These are phyloP conservation scores for Chaetomium fimeti DNA, from an alignment of 495 filamentous ascomycete species.

Conservation along the genomic window DNA sequence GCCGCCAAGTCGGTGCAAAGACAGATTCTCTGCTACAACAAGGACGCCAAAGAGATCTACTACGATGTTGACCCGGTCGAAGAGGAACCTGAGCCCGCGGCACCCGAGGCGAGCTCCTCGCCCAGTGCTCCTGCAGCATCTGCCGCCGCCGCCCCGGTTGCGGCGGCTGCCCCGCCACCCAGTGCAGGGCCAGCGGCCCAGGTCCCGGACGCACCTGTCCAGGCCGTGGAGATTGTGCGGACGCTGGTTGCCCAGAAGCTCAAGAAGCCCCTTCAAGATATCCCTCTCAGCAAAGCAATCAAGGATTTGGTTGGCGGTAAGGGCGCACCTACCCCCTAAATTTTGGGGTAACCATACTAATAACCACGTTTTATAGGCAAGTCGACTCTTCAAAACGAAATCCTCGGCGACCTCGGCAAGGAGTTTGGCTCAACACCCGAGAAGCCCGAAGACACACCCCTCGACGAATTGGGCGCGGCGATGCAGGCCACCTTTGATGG, in stretches of 20 bases:
- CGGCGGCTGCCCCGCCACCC: constrained; percentile 59
- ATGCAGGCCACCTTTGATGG: constrained; percentile 99
- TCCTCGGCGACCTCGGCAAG: constrained; percentile 91
- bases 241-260: constrained; percentile 96
- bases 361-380: constrained; percentile 59
- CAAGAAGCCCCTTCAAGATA: constrained; percentile 86
- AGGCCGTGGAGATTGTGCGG: constrained; percentile 84
- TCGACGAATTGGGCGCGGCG: constrained; percentile 90
- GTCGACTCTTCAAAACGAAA: constrained; percentile 97
- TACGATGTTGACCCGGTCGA: constrained; percentile 96
- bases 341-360: constrained; percentile 17
- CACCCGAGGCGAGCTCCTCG: constrained; percentile 47
- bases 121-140: constrained; percentile 48
- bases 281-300: constrained; percentile 94
- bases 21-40: constrained; percentile 99
- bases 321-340: constrained; percentile 24
- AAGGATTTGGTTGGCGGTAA: constrained; percentile 97
- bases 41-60: constrained; percentile 99
- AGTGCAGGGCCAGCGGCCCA: constrained; percentile 85
- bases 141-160: constrained; percentile 51
- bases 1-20: constrained; percentile 92
- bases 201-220: constrained; percentile 81
- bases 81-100: constrained; percentile 70
- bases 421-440: constrained; percentile 98
- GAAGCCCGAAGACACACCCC: constrained; percentile 94